Conservation (phyloP, 805 yeast species). For the Barnettozyma botsteinii region DNA sequence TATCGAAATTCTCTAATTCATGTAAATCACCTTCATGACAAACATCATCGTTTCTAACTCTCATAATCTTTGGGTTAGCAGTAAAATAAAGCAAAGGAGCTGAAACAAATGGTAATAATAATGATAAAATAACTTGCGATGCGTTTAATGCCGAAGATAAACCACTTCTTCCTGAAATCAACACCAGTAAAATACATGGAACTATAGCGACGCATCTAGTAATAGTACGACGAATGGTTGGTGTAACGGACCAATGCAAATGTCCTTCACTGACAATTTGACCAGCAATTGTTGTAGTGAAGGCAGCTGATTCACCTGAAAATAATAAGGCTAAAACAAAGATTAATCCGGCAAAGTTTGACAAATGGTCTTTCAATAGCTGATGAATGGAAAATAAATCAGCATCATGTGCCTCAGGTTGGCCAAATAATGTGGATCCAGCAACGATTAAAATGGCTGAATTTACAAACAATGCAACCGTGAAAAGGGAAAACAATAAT, state of each 20-base stretch:
- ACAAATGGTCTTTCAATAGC: slow-evolving; percentile 53
- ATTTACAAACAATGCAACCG: slow-evolving; percentile 88
- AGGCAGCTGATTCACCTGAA: slow-evolving; percentile 89
- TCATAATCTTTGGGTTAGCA: slow-evolving; percentile 9
- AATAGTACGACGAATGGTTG: slow-evolving; percentile 71
- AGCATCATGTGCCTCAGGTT: slow-evolving; percentile 49
- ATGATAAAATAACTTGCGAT: slow-evolving; percentile 76
- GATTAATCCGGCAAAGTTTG: slow-evolving; percentile 74
- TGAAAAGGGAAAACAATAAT: slow-evolving; percentile 72
- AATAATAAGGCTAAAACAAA: slow-evolving; percentile 82
- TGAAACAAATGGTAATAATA: slow-evolving; percentile 77
- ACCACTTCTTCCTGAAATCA: slow-evolving; percentile 77
- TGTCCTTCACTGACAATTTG: slow-evolving; percentile 95
- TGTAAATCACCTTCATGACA: slow-evolving; percentile 5
- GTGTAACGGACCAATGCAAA: slow-evolving; percentile 71
- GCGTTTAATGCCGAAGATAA: slow-evolving; percentile 71
- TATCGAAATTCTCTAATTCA: slow-evolving; percentile 6
- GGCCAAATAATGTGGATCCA: slow-evolving; percentile 73
- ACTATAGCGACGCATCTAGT: slow-evolving; percentile 81
- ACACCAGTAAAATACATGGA: slow-evolving; percentile 75
- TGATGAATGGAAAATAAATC: slow-evolving; percentile 79
- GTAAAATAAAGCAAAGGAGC: slow-evolving; percentile 54
- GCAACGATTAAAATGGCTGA: slow-evolving; percentile 86
- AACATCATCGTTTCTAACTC: slow-evolving; percentile 9
- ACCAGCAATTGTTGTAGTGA: slow-evolving; percentile 91